Evolutionary conservation across 202 grass and related monocot species (phyloP), one percentile per base, ranked within the genome.

Genomic region (Eragrostis tef): DNA sequence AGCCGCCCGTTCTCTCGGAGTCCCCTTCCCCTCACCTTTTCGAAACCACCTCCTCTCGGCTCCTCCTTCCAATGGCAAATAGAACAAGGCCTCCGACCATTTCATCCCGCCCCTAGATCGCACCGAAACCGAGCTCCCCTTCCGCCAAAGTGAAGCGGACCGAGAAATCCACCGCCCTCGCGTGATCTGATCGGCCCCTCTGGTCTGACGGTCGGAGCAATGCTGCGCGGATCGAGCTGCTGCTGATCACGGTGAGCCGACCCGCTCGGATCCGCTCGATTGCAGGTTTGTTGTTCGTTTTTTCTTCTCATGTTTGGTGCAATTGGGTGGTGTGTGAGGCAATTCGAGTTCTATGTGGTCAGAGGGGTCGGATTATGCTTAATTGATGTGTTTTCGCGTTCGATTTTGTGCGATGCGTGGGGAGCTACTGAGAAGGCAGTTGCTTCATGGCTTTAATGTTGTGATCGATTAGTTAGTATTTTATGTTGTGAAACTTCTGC

Each of bases 201-300:
- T 2, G 49, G 1, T 36, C 31, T 4, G 29, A 0, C 50, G 68
- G 61, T 56, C 61, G 60, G 79, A 50, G 24, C 74, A 89, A 89
- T 86, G 83, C 79, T 70, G 51, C 67, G 62, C 21, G 68, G 17
- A 74, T 70, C 83, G 45, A 53, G 43, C 53, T 3, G 78, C 72
- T 70, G 62, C 73, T 86, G 79, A 79, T 79, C 74, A 50, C n/a
- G 79, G 84, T 64, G 84, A 86, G 88, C 17, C 27, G 68, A 17
- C 47, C 15, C 48, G 1, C 73, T 68, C 45, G 59, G 74, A 90
- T 83, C 74, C 79, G 74, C 69, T 67, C 75, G 15, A 70, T 90
- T 50, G 31, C 5, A 4, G 79, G 26, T 31, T 73, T 21, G 4
- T 13, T 58, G 21, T 1, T 31, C 29, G 36, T 13, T 82, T 69